A percentile compares a stretch with the other conserved stretches of the same genome.
phyloP scores from a whole-genome alignment of 202 grass and related monocot genomes.

The Carex arenaria region DNA sequence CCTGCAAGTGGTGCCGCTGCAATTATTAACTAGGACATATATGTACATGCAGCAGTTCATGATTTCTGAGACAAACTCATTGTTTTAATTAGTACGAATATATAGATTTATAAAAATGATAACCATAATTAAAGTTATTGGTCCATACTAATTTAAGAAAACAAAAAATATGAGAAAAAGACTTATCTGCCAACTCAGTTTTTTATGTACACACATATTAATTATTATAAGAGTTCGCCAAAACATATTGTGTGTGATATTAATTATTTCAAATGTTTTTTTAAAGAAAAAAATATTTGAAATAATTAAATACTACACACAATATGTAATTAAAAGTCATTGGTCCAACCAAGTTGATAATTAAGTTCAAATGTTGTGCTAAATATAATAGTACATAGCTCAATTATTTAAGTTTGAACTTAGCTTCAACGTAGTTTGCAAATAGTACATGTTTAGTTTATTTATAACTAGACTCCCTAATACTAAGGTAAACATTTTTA shows the following conservation, averaged over 20 bases:
- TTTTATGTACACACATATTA: background rate
- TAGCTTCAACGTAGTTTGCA: background rate
- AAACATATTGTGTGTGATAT: background rate
- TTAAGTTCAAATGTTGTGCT: background rate
- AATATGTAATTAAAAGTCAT: too few species aligned
- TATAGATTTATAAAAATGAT: background rate
- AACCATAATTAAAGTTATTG: background rate
- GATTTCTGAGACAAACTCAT: conserved; percentile 4
- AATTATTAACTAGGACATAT: conserved; percentile 1
- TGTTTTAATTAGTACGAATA: background rate
- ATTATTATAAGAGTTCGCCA: background rate
- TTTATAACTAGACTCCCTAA: background rate
- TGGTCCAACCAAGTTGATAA: too few species aligned
- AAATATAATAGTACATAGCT: background rate
- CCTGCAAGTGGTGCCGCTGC: background rate
- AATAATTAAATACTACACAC: too few species aligned
- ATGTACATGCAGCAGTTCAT: background rate
- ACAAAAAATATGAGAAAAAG: background rate
- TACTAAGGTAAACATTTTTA: background rate
- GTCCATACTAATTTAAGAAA: background rate
- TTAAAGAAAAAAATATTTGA: too few species aligned
- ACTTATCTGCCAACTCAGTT: background rate
- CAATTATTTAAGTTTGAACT: background rate
- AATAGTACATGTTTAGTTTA: background rate
- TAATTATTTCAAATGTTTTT: too few species aligned